A percentile compares a stretch with the other conserved stretches of the same genome.
These are phyloP conservation scores for Blastomyces silverae DNA, from an alignment of 2,329 filamentous ascomycete species.

Conservation along the genomic window DNA sequence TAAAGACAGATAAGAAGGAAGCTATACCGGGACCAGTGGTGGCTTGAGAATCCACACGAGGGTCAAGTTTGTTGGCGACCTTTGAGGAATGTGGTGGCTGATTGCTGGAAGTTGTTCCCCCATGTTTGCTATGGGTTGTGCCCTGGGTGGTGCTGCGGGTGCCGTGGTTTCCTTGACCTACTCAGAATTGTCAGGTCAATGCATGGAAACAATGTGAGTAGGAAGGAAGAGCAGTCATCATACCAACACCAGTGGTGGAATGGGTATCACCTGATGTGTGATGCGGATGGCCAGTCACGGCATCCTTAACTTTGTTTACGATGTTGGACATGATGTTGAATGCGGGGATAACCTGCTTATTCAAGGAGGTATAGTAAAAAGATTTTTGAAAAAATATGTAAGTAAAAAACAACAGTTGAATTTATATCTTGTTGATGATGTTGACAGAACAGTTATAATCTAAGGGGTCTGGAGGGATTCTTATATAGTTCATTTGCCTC, in stretches of 20 bases:
- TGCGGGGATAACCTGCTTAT: background rate
- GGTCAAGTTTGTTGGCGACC: slow-evolving; percentile 20
- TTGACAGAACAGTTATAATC: background rate
- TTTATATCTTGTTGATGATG: background rate
- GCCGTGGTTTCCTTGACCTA: slow-evolving; percentile 1
- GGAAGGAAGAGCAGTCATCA: background rate
- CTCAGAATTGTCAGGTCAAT: background rate
- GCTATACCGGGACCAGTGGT: background rate
- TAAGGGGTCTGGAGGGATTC: background rate
- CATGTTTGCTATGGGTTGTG: background rate
- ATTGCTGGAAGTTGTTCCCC: background rate
- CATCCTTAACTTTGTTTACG: slow-evolving; percentile 46
- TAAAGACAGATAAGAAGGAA: background rate
- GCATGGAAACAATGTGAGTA: background rate
- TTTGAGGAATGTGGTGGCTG: slow-evolving; percentile 16
- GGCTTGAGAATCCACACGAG: slow-evolving; percentile 18
- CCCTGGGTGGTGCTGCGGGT: background rate
- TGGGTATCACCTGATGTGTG: slow-evolving; percentile 20
- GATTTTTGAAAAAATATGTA: background rate
- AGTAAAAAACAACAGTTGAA: background rate
- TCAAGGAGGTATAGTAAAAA: background rate
- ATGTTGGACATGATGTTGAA: slow-evolving; percentile 40
- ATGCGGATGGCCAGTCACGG: slow-evolving; percentile 32
- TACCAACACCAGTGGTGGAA: slow-evolving; percentile 8
- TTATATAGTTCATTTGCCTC: background rate